Percentiles rank a stretch among this genome's conserved stretches.
These are phyloP conservation scores for Cutaneotrichosporon cavernicola DNA, from an alignment of 1,284 basidiomycete species.

Conservation along the genomic window DNA sequence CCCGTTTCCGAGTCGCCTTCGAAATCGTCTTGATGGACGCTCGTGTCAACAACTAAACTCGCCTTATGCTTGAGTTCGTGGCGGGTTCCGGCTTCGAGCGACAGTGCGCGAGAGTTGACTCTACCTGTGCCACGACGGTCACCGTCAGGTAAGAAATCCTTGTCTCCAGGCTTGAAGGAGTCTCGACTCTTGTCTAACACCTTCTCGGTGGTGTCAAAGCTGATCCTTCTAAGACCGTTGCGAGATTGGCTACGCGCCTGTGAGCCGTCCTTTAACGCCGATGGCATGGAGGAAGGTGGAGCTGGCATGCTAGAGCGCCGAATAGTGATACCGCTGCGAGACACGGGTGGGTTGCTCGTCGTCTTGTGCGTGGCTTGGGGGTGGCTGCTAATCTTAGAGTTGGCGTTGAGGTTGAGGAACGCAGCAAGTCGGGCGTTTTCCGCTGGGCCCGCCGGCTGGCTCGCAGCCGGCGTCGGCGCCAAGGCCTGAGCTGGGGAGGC, in stretches of 20 bases:
- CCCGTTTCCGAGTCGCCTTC: background rate
- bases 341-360: background rate
- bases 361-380: background rate
- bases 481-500: background rate
- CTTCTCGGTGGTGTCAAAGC: background rate
- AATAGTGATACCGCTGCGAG: background rate
- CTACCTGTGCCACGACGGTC: background rate
- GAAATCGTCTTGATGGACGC: background rate
- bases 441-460: background rate
- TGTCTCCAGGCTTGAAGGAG: background rate
- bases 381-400: background rate
- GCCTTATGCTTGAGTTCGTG: slow-evolving; percentile 3
- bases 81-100: too few species aligned
- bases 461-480: background rate
- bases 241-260: background rate
- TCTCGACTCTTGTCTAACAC: slow-evolving; percentile 4
- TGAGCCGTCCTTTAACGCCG: slow-evolving; percentile 1
- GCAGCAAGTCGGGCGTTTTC: slow-evolving; percentile 1
- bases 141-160: slow-evolving; percentile 4
- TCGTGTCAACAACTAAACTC: slow-evolving; percentile 3
- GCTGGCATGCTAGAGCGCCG: slow-evolving; percentile 1
- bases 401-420: background rate
- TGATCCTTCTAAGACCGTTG: background rate
- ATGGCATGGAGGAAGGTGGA: background rate
- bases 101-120: too few species aligned